phyloP scores from a whole-genome alignment of 768 basidiomycete species.

The Hericium rajendrae region DNA sequence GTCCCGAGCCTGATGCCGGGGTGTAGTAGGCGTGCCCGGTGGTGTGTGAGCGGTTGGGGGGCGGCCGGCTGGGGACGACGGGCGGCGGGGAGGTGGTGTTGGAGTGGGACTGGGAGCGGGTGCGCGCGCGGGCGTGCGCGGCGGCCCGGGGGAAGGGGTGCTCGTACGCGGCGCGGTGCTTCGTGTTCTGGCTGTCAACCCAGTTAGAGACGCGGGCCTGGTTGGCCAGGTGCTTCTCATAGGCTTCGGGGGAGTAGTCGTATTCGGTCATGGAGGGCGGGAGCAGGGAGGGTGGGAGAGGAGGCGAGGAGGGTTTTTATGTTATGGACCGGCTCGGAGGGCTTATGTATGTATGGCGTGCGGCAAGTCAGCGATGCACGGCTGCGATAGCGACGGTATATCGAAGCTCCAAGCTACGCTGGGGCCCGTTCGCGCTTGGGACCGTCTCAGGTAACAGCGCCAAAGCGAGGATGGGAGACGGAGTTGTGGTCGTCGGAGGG shows the following conservation, averaged over 20 bases:
- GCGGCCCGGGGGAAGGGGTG: neutral
- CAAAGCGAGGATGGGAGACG: too few relatives aligned
- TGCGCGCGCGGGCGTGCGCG: neutral
- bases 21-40: neutral
- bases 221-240: slow-evolving; percentile 36
- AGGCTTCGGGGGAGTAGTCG: slow-evolving; percentile 49
- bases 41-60: neutral
- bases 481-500: too few relatives aligned
- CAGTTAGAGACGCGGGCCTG: slow-evolving; percentile 40
- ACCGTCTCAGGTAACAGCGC: too few relatives aligned
- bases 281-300: neutral
- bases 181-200: slow-evolving; percentile 32
- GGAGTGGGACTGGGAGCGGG: slow-evolving; percentile 4
- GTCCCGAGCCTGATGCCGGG: slow-evolving; percentile 1
- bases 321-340: too few relatives aligned
- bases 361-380: too few relatives aligned
- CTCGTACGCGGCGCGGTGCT: slow-evolving; percentile 2
- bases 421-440: too few relatives aligned
- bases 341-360: too few relatives aligned
- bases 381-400: too few relatives aligned
- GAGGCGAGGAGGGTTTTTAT: neutral
- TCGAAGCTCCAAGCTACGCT: too few relatives aligned
- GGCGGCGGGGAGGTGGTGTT: neutral
- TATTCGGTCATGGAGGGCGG: slow-evolving; percentile 42
- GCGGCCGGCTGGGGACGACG: neutral